Base-by-base conservation (phyloP, 2,329 filamentous ascomycete genomes). In the Falciphora oryzae region DNA sequence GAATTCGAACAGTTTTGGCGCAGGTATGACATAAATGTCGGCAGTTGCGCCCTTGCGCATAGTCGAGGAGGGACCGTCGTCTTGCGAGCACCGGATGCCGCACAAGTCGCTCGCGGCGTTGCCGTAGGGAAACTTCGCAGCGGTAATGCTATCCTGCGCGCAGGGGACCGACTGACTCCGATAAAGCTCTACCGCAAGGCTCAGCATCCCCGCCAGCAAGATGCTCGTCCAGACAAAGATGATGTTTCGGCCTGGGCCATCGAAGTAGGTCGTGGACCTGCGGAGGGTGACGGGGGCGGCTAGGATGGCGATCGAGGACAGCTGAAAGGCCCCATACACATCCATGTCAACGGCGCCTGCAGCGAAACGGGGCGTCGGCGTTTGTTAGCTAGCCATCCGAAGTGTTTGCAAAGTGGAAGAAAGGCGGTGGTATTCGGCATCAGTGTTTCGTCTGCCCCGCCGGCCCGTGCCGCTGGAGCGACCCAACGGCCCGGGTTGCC, bases 221-320 rank as follows among this genome's bases (percentile, higher is more conserved):
- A 90, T 75, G 4, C 79, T 78, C 0, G 85, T 86, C 87, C 88
- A 90, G 0, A 88, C 44, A 68, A 89, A 90, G 64, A 90, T 89
- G 59, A 84, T 82, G 67, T 89, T 89, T 50, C 87, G 79, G 2
- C 86, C 87, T 0, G 84, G 84, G 28, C 84, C 81, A 63, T 85
- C 79, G 71, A 89, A 89, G 70, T 90, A 90, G 0, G 87, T 90
- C 22, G 75, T 75, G 1, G 87, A 89, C 58, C 87, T 73, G 66
- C 81, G 80, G 28, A 87, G 85, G 0, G 86, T 88, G 0, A 86
- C 79, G 0, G 87, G 88, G 4, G 85, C 87, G 1, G 85, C 84
- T 4, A 90, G 69, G 22, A 89, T 86, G 16, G 85, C 87, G 53
- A 90, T 86, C 0, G 87, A 80, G 65, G 87, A 90, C 0, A 89